Evolutionary conservation across 371 early-diverging fungal species (phyloP), one percentile per base, ranked within the genome.

Genomic region (Mucor plumbeus): DNA sequence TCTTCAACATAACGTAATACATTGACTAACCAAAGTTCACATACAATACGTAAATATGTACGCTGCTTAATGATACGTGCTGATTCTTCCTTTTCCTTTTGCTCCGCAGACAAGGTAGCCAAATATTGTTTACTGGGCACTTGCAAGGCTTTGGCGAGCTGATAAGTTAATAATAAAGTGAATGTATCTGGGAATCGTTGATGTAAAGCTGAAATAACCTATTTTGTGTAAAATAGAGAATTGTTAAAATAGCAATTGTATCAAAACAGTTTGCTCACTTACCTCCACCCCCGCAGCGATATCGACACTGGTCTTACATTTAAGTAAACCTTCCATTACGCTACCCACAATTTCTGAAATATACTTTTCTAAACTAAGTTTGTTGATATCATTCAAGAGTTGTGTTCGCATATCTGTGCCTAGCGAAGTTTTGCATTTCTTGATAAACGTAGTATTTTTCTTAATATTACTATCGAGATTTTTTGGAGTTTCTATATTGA

Each of bases 401-500:
- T 90, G 85, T 5, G 84, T 74, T 0, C 82, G 71, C 36, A 86
- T 86, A 61, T 96, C 96, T 14, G 90, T 87, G 19, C 92, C 90
- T 62, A 98, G 78, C 31, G 88, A 86, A 0, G 94, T 83, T 67
- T 92, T 92, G 76, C 97, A 92, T 75, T 95, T 96, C 72, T 95
- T 94, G 61, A 97, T 94, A 73, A 99, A 97, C 7, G 92, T 88
- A 4, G 95, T 94, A 79, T 97, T 97, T 84, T 97, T 97, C 74
- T 97, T 99, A 62, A 99, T 91, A 77, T 94, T 96, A 66, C 96
- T 93, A 73, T 99, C 99, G 17, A 98, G 90, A 60, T 88, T 92
- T 57, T 80, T 80, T 41, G 59, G 64, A n/a, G 53, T 26, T 40
- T 61, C 73, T 68, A 36, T 14, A 44, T 3, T 39, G n/a, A 38